phyloP scores from a whole-genome alignment of 345 rosid species.

The Punica granatum region DNA sequence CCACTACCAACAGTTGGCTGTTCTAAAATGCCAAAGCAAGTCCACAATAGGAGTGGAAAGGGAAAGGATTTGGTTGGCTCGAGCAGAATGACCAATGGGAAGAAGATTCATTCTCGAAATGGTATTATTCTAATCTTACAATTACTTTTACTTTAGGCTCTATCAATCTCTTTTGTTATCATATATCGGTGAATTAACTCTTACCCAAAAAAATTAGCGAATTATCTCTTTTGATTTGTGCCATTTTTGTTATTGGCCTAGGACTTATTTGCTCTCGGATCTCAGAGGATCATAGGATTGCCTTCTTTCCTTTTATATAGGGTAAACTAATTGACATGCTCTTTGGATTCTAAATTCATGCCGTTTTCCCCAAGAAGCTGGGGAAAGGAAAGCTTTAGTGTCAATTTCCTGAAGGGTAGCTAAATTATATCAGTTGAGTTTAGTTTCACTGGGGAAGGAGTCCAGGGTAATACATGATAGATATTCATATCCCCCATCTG shows the following conservation, averaged over 20 bases:
- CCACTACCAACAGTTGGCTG: slow-evolving; percentile 36
- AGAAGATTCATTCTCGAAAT: slow-evolving; percentile 14
- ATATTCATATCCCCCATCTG: background rate
- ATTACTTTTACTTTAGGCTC: background rate
- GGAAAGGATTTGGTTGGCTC: slow-evolving; percentile 25
- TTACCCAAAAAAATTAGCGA: too few relatives aligned
- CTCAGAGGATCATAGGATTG: background rate
- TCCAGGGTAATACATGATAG: background rate
- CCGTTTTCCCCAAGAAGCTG: background rate
- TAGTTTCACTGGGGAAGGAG: background rate
- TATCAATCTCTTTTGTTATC: background rate
- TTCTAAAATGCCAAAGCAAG: slow-evolving; percentile 25
- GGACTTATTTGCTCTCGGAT: background rate
- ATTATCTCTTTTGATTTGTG: background rate
- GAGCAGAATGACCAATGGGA: slow-evolving; percentile 19
- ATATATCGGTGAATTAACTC: background rate
- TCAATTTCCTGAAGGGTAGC: background rate
- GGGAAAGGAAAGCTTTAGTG: background rate
- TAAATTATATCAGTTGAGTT: background rate
- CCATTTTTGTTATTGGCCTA: background rate
- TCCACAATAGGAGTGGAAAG: slow-evolving; percentile 26
- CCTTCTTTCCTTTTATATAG: background rate
- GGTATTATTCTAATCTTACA: slow-evolving; percentile 19
- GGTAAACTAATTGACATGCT: background rate
- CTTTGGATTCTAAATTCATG: background rate